Evolutionary conservation across 805 yeast species (phyloP), one percentile per base, ranked within the genome.

Genomic region (Starmerella scarabaei): DNA sequence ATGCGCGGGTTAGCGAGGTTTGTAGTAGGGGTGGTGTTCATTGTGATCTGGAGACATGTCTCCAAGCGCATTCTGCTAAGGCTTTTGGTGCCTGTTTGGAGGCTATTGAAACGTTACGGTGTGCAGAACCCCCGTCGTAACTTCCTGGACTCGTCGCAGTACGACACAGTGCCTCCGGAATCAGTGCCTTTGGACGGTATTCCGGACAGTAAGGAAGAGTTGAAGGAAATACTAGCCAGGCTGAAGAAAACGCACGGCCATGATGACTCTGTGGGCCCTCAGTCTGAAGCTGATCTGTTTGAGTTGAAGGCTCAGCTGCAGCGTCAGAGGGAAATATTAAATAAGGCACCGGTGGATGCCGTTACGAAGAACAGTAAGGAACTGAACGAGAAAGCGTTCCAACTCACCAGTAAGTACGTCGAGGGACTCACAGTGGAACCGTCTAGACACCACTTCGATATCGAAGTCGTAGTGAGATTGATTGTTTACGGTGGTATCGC

Each of bases 401-500:
- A 16, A 7, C 15, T 6, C 9, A 7, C 18, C 9, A 7, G 33
- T 21, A 30, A 30, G 21, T 32, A 49, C 24, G 26, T 33, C 20
- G 48, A 51, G 14, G 38, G 50, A 29, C 42, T 53, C 6, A 46
- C 48, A 5, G 51, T 60, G 23, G 49, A 45, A 23, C 48, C 43
- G 11, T 65, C 64, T 2, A 56, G 67, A 16, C 55, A 53, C 3
- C 67, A 86, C 36, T 77, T 78, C 50, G 85, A 76, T 41, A 76
- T 80, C 23, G 88, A 80, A 45, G 80, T 83, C 3, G 60, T 82
- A 24, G 85, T 91, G 8, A 68, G 93, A 52, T 63, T 81, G 45
- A 60, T 80, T 15, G 80, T 85, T 1, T 88, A 88, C 60, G 77
- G 81, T 1, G 97, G 97, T 0, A 73, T 88, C 21, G 70, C 91